Base-by-base conservation (phyloP, 352 stramenopile genomes). In the Phytopythium sindhum region DNA sequence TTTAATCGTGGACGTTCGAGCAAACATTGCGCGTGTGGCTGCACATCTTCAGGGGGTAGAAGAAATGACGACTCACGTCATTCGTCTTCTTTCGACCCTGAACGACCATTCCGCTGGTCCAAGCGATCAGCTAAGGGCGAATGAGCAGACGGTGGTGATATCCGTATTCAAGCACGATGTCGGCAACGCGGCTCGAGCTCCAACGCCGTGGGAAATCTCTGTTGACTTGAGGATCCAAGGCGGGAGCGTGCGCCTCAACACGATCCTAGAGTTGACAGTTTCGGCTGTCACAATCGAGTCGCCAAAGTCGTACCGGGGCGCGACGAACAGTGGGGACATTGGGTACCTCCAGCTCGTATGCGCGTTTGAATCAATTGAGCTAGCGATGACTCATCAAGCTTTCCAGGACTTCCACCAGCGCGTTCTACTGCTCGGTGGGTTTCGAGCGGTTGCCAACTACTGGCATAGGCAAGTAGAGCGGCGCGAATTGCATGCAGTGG, bases 141-240 rank as follows among this genome's bases (percentile, higher is more conserved):
- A 12, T 12, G 28, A 8, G n/a, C 4, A 45, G 14, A 41, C 11
- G 8, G 12, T 33, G 28, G 3, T 8, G 14, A 9, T 31, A 37
- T 7, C 21, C 3, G n/a, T 17, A 19, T 28, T 35, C n/a, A 44
- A 58, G 31, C 31, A 39, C 7, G 35, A 56, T 48, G 23, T 21
- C 9, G 23, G 24, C 10, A 31, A 31, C 9, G 47, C 35, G n/a
- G 31, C 35, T 17, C 59, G 28, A n/a, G 29, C 35, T 50, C 56
- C 63, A 58, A 78, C 73, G 28, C 31, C 33, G 26, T 81, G 74
- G 74, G 51, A 23, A 19, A 57, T 79, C 47, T 60, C 21, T 47
- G 29, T 81, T 21, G 53, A 73, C 47, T 23, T 73, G 44, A 73
- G 55, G 41, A 54, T 55, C 75, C 54, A 31, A 23, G 74, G 74